Evolutionary conservation across 1,139 yeast genomes (phyloP).

Genomic region (Debaryomycetaceae sp.): DNA sequence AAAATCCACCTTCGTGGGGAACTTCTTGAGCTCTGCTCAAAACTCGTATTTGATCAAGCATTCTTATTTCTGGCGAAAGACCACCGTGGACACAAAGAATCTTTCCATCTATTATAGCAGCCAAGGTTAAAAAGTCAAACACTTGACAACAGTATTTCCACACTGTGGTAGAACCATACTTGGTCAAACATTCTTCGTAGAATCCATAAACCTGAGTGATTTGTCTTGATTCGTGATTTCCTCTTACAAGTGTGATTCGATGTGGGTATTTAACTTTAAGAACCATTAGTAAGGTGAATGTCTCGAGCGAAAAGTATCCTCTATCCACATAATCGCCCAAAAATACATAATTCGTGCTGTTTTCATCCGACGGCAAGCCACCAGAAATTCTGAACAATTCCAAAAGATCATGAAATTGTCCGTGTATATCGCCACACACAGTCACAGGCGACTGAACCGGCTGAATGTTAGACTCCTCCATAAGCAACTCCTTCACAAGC

Average conservation of each 20-base stretch:
- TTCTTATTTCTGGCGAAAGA: conserved; percentile 93
- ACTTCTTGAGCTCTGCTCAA: conserved; percentile 97
- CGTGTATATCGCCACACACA: conserved; percentile 98
- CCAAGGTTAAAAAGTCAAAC: conserved; percentile 86
- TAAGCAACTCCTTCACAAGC: conserved; percentile 77
- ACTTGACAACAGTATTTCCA: conserved; percentile 98
- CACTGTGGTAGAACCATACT: conserved; percentile 93
- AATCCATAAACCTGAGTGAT: conserved; percentile 94
- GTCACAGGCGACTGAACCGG: conserved; percentile 98
- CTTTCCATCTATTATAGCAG: conserved; percentile 93
- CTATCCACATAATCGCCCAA: conserved; percentile 96
- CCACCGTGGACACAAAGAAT: conserved; percentile 96
- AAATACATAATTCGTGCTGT: conserved; percentile 64
- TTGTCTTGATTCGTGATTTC: conserved; percentile 92
- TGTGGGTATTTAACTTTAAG: conserved; percentile 84
- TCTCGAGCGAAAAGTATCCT: conserved; percentile 90
- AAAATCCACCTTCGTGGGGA: conserved; percentile 98
- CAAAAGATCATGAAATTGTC: conserved; percentile 91
- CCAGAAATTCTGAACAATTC: conserved; percentile 91
- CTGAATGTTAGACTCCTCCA: conserved; percentile 84
- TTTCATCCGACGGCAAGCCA: conserved; percentile 68
- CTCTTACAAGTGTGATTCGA: conserved; percentile 83
- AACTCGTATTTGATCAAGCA: conserved; percentile 93
- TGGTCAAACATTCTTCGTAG: conserved; percentile 86
- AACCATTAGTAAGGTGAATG: conserved; percentile 89